Percentiles rank a stretch among this genome's conserved stretches.
Conservation (phyloP, 805 yeast species). For the Metschnikowia arizonensis region DNA sequence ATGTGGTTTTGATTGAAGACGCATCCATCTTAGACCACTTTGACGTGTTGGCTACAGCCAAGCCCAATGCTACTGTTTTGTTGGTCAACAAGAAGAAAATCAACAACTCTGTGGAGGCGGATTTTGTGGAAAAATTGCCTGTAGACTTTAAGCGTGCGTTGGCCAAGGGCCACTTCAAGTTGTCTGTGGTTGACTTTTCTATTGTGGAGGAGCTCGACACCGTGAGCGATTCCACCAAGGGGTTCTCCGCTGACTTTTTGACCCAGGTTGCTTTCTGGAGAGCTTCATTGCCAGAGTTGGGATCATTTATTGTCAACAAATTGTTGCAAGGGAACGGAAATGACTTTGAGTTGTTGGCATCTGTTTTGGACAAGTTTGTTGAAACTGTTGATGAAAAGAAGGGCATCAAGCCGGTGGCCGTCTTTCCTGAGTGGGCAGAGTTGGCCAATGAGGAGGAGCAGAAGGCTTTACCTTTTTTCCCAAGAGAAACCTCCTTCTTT, state of each 20-base stretch:
- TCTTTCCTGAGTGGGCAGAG: slow-evolving; percentile 31
- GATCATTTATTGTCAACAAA: slow-evolving; percentile 67
- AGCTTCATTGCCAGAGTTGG: slow-evolving; percentile 55
- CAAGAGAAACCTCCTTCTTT: slow-evolving; percentile 59
- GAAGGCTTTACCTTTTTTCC: slow-evolving; percentile 44
- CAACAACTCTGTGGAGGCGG: slow-evolving; percentile 41
- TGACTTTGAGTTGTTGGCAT: slow-evolving; percentile 73
- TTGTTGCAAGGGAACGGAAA: slow-evolving; percentile 78
- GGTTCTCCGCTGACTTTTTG: slow-evolving; percentile 68
- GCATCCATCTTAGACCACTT: slow-evolving; percentile 49
- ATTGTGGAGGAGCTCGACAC: slow-evolving; percentile 58
- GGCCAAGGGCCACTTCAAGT: slow-evolving; percentile 47
- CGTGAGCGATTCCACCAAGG: slow-evolving; percentile 53
- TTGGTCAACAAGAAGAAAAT: slow-evolving; percentile 36
- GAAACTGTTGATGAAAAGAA: slow-evolving; percentile 50
- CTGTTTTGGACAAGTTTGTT: slow-evolving; percentile 62
- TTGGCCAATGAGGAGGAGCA: slow-evolving; percentile 23
- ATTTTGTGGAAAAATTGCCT: slow-evolving; percentile 52
- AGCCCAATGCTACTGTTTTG: slow-evolving; percentile 49
- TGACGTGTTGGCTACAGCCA: slow-evolving; percentile 61
- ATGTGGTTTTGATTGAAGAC: slow-evolving; percentile 62
- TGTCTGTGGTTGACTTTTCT: slow-evolving; percentile 59
- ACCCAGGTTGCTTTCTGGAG: slow-evolving; percentile 81
- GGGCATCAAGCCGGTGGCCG: slow-evolving; percentile 35
- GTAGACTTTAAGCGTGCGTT: slow-evolving; percentile 47